Conservation (phyloP, 108 stramenopile species). For the Epithemia pelagica region DNA sequence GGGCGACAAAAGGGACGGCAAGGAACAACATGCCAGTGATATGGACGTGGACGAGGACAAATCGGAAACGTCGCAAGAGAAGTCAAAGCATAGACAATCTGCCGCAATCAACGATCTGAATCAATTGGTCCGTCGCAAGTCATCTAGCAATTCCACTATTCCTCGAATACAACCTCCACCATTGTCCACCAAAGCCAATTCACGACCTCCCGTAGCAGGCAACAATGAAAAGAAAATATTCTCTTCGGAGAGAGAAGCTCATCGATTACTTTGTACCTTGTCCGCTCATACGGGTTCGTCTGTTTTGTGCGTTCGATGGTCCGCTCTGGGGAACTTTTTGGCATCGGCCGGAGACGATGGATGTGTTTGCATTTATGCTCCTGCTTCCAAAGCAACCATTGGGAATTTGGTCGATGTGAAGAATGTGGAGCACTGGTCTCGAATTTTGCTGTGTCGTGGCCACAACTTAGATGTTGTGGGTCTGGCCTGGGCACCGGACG, state of each 20-base stretch:
- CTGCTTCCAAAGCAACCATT: constrained; percentile 7
- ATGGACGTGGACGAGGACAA: too few relatives aligned
- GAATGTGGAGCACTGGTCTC: constrained; percentile 44
- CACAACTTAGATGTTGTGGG: constrained; percentile 84
- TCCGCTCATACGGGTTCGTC: constrained; percentile 79
- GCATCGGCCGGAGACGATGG: constrained; percentile 85
- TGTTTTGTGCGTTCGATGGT: constrained; percentile 73
- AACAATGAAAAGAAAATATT: background rate
- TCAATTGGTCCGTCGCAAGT: constrained; percentile 65
- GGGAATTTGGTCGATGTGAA: background rate
- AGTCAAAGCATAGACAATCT: too few relatives aligned
- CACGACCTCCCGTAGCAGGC: background rate
- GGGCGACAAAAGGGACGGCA: constrained; percentile 1
- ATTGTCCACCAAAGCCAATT: background rate
- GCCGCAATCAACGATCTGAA: constrained; percentile 65
- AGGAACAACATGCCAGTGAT: too few relatives aligned
- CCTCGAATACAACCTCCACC: constrained; percentile 1
- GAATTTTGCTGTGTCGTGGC: constrained; percentile 77
- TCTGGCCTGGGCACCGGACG: constrained; percentile 87
- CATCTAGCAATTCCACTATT: constrained; percentile 28
- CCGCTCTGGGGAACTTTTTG: constrained; percentile 57
- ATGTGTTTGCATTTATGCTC: constrained; percentile 65
- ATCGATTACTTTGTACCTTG: constrained; percentile 66
- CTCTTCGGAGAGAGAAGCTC: background rate
- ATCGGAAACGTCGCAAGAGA: too few relatives aligned